Evolutionary conservation across 1,139 yeast genomes (phyloP).

Genomic region (Yamadazyma atmosphaerica): DNA sequence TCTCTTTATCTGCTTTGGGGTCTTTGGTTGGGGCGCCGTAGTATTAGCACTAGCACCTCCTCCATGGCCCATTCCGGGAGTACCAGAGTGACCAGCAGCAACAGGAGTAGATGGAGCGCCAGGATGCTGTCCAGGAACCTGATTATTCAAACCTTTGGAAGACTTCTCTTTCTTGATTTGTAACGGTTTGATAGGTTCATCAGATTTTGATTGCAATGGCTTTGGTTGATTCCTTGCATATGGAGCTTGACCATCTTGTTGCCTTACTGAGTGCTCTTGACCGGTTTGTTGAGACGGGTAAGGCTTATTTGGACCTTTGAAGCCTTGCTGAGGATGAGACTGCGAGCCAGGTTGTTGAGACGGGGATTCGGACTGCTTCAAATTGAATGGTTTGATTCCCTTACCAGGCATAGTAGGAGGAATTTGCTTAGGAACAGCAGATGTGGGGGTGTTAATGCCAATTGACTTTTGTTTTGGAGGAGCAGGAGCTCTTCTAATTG

Average conservation of each 20-base stretch:
- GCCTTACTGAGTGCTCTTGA: not conserved
- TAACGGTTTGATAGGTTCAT: conserved; percentile 15
- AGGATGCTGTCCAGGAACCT: not conserved
- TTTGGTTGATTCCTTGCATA: not conserved
- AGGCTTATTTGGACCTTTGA: not conserved
- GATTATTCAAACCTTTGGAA: not conserved
- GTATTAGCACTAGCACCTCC: conserved; percentile 1
- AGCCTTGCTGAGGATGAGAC: conserved; percentile 1
- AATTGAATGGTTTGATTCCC: conserved; percentile 6
- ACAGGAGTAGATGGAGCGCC: conserved; percentile 6
- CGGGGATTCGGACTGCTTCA: conserved; percentile 4
- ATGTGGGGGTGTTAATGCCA: conserved; percentile 10
- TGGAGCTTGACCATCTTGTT: not conserved
- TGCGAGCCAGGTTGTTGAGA: conserved; percentile 4
- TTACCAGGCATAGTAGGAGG: conserved; percentile 33
- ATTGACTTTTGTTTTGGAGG: conserved; percentile 35
- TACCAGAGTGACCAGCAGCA: not conserved
- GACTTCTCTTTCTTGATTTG: conserved; percentile 10
- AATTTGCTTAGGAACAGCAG: conserved; percentile 27
- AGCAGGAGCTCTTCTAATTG: conserved; percentile 57
- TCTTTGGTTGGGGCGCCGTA: conserved; percentile 17
- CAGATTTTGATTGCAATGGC: conserved; percentile 1
- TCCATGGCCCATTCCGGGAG: not conserved
- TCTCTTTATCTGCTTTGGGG: conserved; percentile 51
- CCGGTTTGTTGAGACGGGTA: not conserved